phyloP scores from a whole-genome alignment of 768 basidiomycete genomes.

The Gelatoporia subvermispora region DNA sequence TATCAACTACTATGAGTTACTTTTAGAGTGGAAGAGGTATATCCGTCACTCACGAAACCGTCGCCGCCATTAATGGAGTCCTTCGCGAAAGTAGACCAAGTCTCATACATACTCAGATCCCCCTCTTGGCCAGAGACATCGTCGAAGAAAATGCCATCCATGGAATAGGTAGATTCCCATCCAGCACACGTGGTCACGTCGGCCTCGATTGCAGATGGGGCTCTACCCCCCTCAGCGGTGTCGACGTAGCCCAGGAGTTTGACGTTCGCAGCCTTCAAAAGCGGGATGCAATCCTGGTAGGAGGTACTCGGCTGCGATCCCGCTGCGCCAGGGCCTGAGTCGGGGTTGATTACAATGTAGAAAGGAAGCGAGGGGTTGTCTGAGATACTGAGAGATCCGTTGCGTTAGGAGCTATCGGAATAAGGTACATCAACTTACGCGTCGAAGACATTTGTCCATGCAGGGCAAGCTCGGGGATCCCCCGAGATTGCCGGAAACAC shows the following conservation, averaged over 20 bases:
- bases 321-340: conserved; percentile 26
- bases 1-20: not conserved
- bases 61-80: conserved; percentile 11
- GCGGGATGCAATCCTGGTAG: conserved; percentile 27
- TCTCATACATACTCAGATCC: conserved; percentile 21
- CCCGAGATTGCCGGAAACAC: too few species aligned
- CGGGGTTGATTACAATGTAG: conserved; percentile 28
- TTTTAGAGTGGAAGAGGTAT: too few species aligned
- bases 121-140: conserved; percentile 19
- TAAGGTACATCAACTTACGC: too few species aligned
- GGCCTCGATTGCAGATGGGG: conserved; percentile 10
- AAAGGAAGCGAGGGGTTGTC: conserved; percentile 24
- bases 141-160: conserved; percentile 34
- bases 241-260: conserved; percentile 30
- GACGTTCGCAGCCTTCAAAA: conserved; percentile 22
- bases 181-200: conserved; percentile 28
- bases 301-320: conserved; percentile 24
- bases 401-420: too few species aligned
- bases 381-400: conserved; percentile 17
- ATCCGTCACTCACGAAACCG: conserved; percentile 11
- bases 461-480: too few species aligned
- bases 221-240: conserved; percentile 2
- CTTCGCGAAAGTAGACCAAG: conserved; percentile 16
- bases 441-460: too few species aligned
- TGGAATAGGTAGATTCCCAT: conserved; percentile 27